Conservation (phyloP, 2,329 filamentous ascomycete genomes). For the Tolypocladium capitatum region DNA sequence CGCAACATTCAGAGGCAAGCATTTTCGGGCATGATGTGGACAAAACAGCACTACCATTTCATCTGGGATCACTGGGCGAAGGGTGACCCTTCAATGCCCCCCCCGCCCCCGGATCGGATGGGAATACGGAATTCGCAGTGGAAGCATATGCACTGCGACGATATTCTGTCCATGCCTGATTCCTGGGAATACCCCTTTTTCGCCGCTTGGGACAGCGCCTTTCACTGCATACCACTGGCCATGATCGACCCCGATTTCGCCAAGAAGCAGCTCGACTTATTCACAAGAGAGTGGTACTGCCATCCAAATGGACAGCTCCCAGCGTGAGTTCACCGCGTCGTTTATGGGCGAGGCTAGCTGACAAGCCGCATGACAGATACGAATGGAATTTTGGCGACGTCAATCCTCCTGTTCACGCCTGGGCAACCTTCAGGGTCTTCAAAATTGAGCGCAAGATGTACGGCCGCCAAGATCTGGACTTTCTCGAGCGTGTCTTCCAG, state of each 20-base stretch:
- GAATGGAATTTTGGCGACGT: slow-evolving; percentile 99
- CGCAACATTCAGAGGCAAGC: slow-evolving; percentile 93
- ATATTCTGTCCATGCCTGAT: slow-evolving; percentile 94
- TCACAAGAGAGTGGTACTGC: slow-evolving; percentile 97
- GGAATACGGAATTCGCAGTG: slow-evolving; percentile 75
- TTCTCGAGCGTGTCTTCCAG: slow-evolving; percentile 91
- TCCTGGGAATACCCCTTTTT: slow-evolving; percentile 99
- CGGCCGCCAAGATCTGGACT: slow-evolving; percentile 85
- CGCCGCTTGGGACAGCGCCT: slow-evolving; percentile 92
- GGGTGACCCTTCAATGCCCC: slow-evolving; percentile 76
- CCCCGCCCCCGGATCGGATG: slow-evolving; percentile 70
- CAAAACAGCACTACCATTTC: slow-evolving; percentile 92
- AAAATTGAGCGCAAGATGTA: slow-evolving; percentile 98
- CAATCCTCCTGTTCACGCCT: slow-evolving; percentile 91
- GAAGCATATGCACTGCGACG: slow-evolving; percentile 91
- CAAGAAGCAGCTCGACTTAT: slow-evolving; percentile 93
- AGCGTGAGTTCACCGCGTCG: slow-evolving; percentile 40
- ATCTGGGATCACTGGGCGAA: slow-evolving; percentile 98
- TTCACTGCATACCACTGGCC: slow-evolving; percentile 88
- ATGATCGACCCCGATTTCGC: slow-evolving; percentile 98
- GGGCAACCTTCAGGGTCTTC: slow-evolving; percentile 91
- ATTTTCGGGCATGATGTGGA: slow-evolving; percentile 96
- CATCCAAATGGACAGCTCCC: slow-evolving; percentile 93
- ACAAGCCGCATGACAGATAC: slow-evolving; percentile 30
- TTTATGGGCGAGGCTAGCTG: not conserved